phyloP scores from a whole-genome alignment of 2,329 filamentous ascomycete species.

The Didymosphaeria variabile region DNA sequence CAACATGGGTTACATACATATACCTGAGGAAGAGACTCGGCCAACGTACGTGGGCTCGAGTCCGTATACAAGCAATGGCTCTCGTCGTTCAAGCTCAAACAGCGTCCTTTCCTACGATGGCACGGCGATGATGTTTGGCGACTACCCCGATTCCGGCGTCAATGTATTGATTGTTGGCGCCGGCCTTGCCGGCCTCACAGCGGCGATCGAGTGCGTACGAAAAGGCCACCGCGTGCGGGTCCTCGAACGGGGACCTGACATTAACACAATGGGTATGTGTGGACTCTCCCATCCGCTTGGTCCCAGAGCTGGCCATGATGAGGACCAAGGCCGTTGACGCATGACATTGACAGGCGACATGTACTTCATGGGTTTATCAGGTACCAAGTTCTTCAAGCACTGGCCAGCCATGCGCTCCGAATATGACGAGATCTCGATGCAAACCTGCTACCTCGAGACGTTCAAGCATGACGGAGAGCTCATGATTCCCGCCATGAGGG shows the following conservation, averaged over 20 bases:
- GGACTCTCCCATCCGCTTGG: neutral
- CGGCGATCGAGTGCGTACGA: constrained; percentile 34
- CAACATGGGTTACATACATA: constrained; percentile 8
- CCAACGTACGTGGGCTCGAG: neutral
- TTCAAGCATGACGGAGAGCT: constrained; percentile 58
- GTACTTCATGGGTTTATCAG: constrained; percentile 63
- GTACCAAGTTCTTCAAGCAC: constrained; percentile 60
- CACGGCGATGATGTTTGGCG: constrained; percentile 5
- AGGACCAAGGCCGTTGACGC: neutral
- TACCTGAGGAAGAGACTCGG: neutral
- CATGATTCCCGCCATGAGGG: constrained; percentile 31
- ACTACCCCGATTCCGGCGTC: constrained; percentile 44
- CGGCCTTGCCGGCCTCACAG: constrained; percentile 34
- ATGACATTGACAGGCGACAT: constrained; percentile 55
- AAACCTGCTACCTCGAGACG: constrained; percentile 60
- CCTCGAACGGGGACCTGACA: constrained; percentile 37
- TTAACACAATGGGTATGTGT: constrained; percentile 29
- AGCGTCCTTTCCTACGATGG: constrained; percentile 13
- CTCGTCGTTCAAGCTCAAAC: neutral
- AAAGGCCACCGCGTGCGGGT: constrained; percentile 39
- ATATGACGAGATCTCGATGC: constrained; percentile 55
- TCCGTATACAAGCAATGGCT: neutral
- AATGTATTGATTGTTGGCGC: constrained; percentile 37
- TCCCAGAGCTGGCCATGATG: neutral
- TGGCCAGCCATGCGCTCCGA: constrained; percentile 55